Evolutionary conservation across 306 rosid genomes (phyloP), one percentile per base, ranked within the genome.

Genomic region (Malus sieversii): DNA sequence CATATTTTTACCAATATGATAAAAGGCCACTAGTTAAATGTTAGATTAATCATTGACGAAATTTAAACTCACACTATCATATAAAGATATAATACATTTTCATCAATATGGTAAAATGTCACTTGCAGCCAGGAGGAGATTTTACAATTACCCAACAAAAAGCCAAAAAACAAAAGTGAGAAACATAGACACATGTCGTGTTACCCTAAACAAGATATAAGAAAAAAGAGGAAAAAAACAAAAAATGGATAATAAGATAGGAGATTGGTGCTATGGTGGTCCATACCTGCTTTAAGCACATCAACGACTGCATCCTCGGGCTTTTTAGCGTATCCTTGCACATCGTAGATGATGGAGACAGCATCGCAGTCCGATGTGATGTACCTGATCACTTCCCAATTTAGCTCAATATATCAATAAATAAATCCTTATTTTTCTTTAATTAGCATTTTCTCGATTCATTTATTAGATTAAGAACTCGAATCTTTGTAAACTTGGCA

Each of bases 311-410:
- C 96, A 76, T 90, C 99, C 81, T 92, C 97, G 0, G 97, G 81
- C 27, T 84, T 66, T 69, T 92, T 95, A 5, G 92, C 86, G 72
- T 80, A 92, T 18, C 79, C 74, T 61, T 90, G 91, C 13, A 75
- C 15, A 7, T 86, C 92, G 52, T 82, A 69, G 52, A 92, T 88
- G 68, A 92, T 78, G 5, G 80, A 70, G 18, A 95, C 97, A 3
- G 99, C 99, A 30, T 89, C 97, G 29, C 99, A 95, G 78, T 95
- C 99, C 20, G 99, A 92, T 19, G 89, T 76, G 30, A 95, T 84
- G 75, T 95, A 95, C 87, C 98, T 94, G 81, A 70, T 77, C 16
- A 51, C 70, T 46, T 40, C 10, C 22, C 57, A 22, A 2, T 18
- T 42, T 33, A 57, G 45, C 3, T n/a, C 57, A 69, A 46, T 46